Conservation (phyloP, 2,329 filamentous ascomycete species). For the Phialocephala subalpina region DNA sequence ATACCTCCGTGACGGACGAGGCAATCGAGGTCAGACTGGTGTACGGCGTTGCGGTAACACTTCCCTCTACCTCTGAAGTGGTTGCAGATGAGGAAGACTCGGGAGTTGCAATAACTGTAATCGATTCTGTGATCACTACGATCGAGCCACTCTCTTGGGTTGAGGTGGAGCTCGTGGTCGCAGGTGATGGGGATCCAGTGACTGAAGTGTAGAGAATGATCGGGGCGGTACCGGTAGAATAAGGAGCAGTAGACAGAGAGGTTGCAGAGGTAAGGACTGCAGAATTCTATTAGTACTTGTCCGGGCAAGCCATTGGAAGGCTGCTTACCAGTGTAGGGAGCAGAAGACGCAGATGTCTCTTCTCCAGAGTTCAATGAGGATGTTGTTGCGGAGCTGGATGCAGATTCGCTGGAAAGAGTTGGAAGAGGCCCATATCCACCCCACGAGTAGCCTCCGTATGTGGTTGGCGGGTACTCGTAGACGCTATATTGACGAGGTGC, state of each 20-base stretch:
- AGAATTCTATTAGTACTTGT: not conserved
- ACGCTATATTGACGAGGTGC: conserved; percentile 37
- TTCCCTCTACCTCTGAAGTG: conserved; percentile 13
- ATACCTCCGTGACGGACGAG: conserved; percentile 1
- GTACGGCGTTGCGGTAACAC: conserved; percentile 12
- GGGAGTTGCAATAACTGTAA: not conserved
- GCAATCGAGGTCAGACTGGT: conserved; percentile 12
- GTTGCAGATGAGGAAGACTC: conserved; percentile 8
- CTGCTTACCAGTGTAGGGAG: conserved; percentile 13
- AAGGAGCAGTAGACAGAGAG: not conserved
- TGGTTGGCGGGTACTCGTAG: conserved; percentile 29
- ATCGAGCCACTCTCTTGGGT: not conserved
- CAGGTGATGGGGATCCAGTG: not conserved
- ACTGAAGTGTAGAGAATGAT: not conserved
- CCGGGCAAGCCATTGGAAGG: not conserved
- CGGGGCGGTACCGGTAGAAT: not conserved
- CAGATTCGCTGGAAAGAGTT: conserved; percentile 26
- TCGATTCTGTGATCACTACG: not conserved
- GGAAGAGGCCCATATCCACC: conserved; percentile 40
- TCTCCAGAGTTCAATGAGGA: conserved; percentile 17
- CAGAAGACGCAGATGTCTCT: conserved; percentile 18
- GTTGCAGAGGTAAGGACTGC: not conserved
- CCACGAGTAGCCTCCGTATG: conserved; percentile 38
- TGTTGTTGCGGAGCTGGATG: not conserved
- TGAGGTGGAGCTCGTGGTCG: not conserved